Base-by-base conservation (phyloP, 1,139 yeast genomes). In the Geotrichum aggregatum region DNA sequence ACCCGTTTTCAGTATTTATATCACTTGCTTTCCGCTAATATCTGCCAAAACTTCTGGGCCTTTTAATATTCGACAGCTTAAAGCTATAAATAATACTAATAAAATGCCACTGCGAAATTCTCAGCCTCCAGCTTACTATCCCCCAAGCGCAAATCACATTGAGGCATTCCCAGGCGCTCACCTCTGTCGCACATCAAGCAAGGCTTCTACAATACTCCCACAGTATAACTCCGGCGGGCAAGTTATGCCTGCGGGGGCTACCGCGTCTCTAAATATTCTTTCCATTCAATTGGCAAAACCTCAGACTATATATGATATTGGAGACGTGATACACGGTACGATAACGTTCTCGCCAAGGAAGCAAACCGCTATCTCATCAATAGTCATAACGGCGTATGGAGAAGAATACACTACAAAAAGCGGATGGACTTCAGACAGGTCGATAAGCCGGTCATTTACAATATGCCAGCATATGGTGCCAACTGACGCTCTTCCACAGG, bases 281-380 rank as follows among this genome's bases (percentile, higher is more conserved):
- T 21, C 49, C 11, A 14, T 50, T 24, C 38, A 35, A 13, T 3
- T 50, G n/a, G 14, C 36, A 10, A 33, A 22, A 11, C 41, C 39
- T 14, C 49, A 44, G 19, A 16, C 42, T 19, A 21, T 11, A 11
- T 50, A 43, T 34, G 52, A 50, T 40, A 31, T 50, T 10, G 52
- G 49, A 19, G 52, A 50, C 21, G 43, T 44, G n/a, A 41, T 50
- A n/a, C 49, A 50, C 19, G 52, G 52, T 11, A 40, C 38, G 7
- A 40, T 45, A 14, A 21, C 30, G 11, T 50, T 50, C 24, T 28
- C 45, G 13, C 52, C 52, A 14, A 42, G 52, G 14, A 31, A 21
- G 24, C 41, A 19, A 11, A 50, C 39, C 2, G 39, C 28, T 11
- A 14, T 46, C 16, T 44, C 49, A 1, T 19, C 47, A 13, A 41